A percentile compares a stretch with the other conserved stretches of the same genome.
Evolutionary conservation across 2,329 filamentous ascomycete genomes (phyloP).

Genomic region (Geosmithia flava): DNA sequence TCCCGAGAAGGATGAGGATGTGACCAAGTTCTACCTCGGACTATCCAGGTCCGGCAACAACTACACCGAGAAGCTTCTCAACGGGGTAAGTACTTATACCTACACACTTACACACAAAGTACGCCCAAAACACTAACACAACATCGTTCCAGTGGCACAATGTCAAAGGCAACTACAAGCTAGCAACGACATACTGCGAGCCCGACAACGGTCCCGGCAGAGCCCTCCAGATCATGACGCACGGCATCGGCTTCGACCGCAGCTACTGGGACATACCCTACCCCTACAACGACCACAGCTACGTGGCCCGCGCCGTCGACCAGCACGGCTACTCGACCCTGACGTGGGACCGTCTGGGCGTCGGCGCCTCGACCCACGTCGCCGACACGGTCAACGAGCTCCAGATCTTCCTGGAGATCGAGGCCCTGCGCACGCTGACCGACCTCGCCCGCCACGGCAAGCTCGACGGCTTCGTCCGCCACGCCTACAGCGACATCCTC

Average conservation of each 20-base stretch:
- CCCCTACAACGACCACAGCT: conserved; percentile 50
- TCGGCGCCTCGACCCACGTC: conserved; percentile 44
- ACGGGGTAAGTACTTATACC: conserved; percentile 22
- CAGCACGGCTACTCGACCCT: conserved; percentile 46
- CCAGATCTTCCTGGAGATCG: conserved; percentile 44
- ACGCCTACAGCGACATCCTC: conserved; percentile 28
- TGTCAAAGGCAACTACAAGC: conserved; percentile 35
- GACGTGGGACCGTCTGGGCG: conserved; percentile 48
- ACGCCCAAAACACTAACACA: too few species aligned
- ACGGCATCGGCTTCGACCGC: conserved; percentile 25
- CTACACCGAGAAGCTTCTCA: conserved; percentile 28
- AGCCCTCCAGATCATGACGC: conserved; percentile 25
- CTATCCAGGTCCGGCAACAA: conserved; percentile 36
- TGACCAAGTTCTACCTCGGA: conserved; percentile 40
- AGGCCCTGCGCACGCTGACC: conserved; percentile 42
- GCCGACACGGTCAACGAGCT: conserved; percentile 49
- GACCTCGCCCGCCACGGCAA: conserved; percentile 29
- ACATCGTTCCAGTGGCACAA: conserved; percentile 2
- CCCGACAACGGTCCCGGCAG: conserved; percentile 31
- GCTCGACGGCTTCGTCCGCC: conserved; percentile 23
- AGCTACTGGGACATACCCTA: conserved; percentile 51
- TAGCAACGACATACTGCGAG: conserved; percentile 49
- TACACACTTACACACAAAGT: neutral
- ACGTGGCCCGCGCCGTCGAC: conserved; percentile 41
- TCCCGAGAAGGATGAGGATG: conserved; percentile 40